These are phyloP conservation scores for Ascosphaera apis DNA, from an alignment of 2,329 filamentous ascomycete genomes.

Conservation along the genomic window DNA sequence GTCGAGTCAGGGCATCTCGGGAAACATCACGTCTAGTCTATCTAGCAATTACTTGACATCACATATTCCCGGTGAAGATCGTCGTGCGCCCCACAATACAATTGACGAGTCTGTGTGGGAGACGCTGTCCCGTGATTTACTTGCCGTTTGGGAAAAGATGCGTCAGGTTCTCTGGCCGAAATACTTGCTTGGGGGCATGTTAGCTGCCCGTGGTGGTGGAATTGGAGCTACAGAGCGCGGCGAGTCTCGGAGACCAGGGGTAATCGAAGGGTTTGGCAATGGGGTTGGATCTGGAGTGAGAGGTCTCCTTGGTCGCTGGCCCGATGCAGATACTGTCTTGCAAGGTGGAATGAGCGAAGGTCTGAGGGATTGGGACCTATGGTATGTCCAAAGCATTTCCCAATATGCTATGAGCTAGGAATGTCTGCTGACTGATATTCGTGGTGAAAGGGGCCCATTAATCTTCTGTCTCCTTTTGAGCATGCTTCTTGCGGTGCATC, in stretches of 20 bases:
- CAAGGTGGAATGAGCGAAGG: conserved; percentile 65
- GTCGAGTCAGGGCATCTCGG: not conserved
- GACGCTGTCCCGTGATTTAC: conserved; percentile 73
- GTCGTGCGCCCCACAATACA: conserved; percentile 69
- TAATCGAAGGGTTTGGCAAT: conserved; percentile 11
- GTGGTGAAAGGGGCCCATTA: conserved; percentile 48
- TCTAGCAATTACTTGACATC: conserved; percentile 71
- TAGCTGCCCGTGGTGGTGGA: conserved; percentile 32
- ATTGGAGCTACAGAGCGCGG: conserved; percentile 32
- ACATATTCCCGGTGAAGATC: conserved; percentile 77
- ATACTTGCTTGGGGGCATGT: conserved; percentile 56
- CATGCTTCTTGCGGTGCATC: conserved; percentile 65
- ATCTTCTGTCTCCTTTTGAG: conserved; percentile 82
- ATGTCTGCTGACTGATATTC: too few species aligned
- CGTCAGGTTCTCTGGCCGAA: conserved; percentile 89
- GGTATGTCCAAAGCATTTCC: conserved; percentile 23
- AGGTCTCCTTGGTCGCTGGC: conserved; percentile 38
- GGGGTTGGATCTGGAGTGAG: conserved; percentile 26
- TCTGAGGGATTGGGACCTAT: conserved; percentile 89
- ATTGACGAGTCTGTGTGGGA: conserved; percentile 97
- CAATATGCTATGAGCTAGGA: too few species aligned
- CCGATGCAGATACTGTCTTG: conserved; percentile 41
- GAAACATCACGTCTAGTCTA: conserved; percentile 25
- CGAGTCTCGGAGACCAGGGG: conserved; percentile 15
- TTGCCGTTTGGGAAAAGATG: conserved; percentile 96